These are phyloP conservation scores for Globisporangium paddicum DNA, from an alignment of 352 stramenopile species.

Conservation along the genomic window DNA sequence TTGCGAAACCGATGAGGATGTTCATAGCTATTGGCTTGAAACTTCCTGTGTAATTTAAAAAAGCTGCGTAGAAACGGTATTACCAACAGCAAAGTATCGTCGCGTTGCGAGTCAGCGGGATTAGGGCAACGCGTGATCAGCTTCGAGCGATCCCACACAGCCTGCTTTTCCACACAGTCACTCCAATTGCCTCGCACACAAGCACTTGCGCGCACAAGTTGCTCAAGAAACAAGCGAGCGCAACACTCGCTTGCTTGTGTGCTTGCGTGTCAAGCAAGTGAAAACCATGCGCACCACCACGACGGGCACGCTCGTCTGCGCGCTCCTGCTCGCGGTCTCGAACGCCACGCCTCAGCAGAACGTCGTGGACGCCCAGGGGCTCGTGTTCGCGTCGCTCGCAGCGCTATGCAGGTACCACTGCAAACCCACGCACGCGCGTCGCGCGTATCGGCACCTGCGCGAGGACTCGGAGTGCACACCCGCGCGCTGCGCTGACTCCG, in stretches of 20 bases:
- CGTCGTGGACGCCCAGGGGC: conserved; percentile 25
- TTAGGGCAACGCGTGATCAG: neutral
- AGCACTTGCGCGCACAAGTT: neutral
- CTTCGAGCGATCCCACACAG: neutral
- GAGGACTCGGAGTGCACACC: conserved; percentile 30
- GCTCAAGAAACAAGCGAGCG: neutral
- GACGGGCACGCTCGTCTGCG: neutral
- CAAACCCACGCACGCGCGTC: conserved; percentile 34
- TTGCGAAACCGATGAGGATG: neutral
- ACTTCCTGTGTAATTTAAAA: neutral
- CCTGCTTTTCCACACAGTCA: conserved; percentile 1
- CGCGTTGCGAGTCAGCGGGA: conserved; percentile 2
- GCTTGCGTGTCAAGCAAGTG: neutral
- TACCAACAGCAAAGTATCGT: neutral
- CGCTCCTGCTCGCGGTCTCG: neutral
- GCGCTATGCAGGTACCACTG: conserved; percentile 67
- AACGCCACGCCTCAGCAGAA: neutral
- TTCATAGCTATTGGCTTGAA: neutral
- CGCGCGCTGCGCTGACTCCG: conserved; percentile 22
- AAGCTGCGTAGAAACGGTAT: conserved; percentile 1
- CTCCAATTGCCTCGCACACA: neutral
- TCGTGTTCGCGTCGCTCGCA: conserved; percentile 40
- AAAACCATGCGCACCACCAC: neutral
- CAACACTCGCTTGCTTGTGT: neutral
- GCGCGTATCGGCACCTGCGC: conserved; percentile 34